Evolutionary conservation across 2,329 filamentous ascomycete species (phyloP), one percentile per base, ranked within the genome.

Genomic region (Lecanicillium sp.): DNA sequence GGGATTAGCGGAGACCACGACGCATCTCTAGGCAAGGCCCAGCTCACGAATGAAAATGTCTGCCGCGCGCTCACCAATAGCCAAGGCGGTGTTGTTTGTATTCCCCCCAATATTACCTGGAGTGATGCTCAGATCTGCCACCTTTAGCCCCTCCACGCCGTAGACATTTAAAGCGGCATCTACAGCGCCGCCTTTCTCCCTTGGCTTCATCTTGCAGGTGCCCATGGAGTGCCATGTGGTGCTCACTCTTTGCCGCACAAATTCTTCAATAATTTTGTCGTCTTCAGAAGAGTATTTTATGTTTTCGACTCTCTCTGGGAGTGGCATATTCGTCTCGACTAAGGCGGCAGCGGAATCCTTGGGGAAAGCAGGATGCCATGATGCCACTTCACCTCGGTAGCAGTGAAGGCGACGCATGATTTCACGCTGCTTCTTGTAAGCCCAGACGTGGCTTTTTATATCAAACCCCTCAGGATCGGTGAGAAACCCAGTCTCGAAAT

Each of bases 401-500:
- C 66, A 61, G 3, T 65, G 55, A 50, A 74, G 71, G 12, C 76
- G 71, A 3, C 78, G 70, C 17, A 67, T 60, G 38, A 81, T 69
- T 54, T 81, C 77, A 3, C 79, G 73, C 29, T 69, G 65, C 46
- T 71, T 72, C 58, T 83, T 83, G 62, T 83, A 83, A 1, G 62
- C 68, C 77, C 77, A 81, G 10, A 78, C 47, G 11, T 74, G 69
- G 48, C 69, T 74, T 52, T 72, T 72, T 19, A 80, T 22, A 49
- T 64, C 62, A n/a, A n/a, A n/a, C n/a, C n/a, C n/a, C 17, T 66
- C 36, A 12, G 56, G 47, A 41, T 78, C 68, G 10, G 57, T 64
- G 28, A 81, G 63, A 55, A 68, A 76, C 12, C 74, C 76, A 0
- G 67, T 58, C 37, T 75, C 66, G 44, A 81, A 78, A 41, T 77